phyloP scores from a whole-genome alignment of 2,329 filamentous ascomycete species.

The Laburnicola sp. region DNA sequence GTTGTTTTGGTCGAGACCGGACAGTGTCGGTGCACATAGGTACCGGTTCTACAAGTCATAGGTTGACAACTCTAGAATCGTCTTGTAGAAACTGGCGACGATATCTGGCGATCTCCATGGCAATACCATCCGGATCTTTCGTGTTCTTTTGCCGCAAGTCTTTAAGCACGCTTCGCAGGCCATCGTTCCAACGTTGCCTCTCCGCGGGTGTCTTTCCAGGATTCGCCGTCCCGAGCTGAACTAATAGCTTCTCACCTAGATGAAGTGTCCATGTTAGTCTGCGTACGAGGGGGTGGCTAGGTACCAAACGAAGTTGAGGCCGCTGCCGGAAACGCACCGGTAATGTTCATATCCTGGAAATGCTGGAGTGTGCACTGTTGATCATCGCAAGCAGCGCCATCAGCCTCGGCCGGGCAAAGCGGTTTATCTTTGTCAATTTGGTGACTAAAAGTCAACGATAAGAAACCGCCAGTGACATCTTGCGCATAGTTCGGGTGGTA shows the following conservation, averaged over 20 bases:
- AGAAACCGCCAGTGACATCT: constrained; percentile 73
- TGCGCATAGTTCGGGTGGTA: constrained; percentile 79
- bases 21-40: not conserved
- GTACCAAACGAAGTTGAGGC: constrained; percentile 17
- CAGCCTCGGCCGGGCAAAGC: constrained; percentile 76
- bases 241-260: constrained; percentile 72
- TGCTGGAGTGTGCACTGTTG: constrained; percentile 76
- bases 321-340: constrained; percentile 65
- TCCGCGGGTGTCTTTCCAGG: constrained; percentile 63
- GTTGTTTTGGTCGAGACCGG: not conserved
- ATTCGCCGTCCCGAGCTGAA: constrained; percentile 69
- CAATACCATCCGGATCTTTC: constrained; percentile 46
- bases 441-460: constrained; percentile 92
- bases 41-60: constrained; percentile 22
- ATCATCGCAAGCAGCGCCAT: constrained; percentile 73
- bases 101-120: constrained; percentile 44
- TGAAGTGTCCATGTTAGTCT: constrained; percentile 42
- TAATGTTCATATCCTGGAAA: constrained; percentile 70
- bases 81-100: constrained; percentile 48
- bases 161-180: constrained; percentile 43
- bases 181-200: constrained; percentile 54
- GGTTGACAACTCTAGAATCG: constrained; percentile 44
- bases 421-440: constrained; percentile 75
- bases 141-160: constrained; percentile 42
- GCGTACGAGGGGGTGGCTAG: constrained; percentile 39